phyloP scores from a whole-genome alignment of 1,139 yeast species.

The Pneumocystis oryctolagi region DNA sequence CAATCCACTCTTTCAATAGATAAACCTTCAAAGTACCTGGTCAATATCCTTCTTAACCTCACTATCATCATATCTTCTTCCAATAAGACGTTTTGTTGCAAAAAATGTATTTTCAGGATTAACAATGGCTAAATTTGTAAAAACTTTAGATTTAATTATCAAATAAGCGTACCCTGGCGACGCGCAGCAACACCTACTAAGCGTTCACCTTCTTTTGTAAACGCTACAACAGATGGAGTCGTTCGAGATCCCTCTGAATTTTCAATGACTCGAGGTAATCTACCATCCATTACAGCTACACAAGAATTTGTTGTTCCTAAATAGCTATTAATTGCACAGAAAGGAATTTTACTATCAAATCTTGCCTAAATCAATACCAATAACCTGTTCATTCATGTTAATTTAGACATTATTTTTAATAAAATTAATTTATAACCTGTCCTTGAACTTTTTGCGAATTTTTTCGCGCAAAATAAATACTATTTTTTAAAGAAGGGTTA shows the following conservation, averaged over 20 bases:
- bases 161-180: not conserved
- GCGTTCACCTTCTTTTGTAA: slow-evolving; percentile 91
- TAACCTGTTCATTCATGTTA: slow-evolving; percentile 33
- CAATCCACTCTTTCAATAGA: not conserved
- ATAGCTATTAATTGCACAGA: not conserved
- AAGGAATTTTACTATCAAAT: slow-evolving; percentile 44
- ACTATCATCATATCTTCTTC: slow-evolving; percentile 89
- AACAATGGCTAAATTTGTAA: slow-evolving; percentile 93
- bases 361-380: slow-evolving; percentile 90
- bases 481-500: not conserved
- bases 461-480: not conserved
- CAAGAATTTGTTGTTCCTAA: slow-evolving; percentile 47
- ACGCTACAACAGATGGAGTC: slow-evolving; percentile 96
- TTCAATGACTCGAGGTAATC: slow-evolving; percentile 88
- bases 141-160: not conserved
- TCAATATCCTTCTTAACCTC: slow-evolving; percentile 90
- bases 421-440: not conserved
- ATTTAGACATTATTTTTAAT: not conserved
- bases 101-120: slow-evolving; percentile 95
- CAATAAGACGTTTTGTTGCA: slow-evolving; percentile 97
- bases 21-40: not conserved
- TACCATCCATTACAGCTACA: slow-evolving; percentile 96
- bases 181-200: slow-evolving; percentile 90
- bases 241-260: slow-evolving; percentile 98
- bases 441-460: not conserved